Conservation (phyloP, 805 yeast species). For the Pichia phayaonensis region DNA sequence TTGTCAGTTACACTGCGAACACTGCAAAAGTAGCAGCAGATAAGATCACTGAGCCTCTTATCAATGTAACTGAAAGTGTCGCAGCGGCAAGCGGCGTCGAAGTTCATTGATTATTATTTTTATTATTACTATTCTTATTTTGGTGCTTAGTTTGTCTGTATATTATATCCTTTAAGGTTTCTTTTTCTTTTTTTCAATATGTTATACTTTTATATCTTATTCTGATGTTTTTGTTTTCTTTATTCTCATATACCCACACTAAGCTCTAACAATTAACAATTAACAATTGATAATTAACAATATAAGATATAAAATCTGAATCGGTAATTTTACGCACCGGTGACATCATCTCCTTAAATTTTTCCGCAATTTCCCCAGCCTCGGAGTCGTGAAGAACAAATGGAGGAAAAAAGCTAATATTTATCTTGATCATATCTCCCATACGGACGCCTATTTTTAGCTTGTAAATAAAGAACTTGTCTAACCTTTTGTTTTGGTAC, state of each 20-base stretch:
- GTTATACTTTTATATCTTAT: background rate
- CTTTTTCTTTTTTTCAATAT: background rate
- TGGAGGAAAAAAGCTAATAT: too few relatives aligned
- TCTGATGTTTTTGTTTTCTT: background rate
- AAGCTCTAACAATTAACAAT: background rate
- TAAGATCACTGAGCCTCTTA: background rate
- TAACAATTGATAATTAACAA: too few relatives aligned
- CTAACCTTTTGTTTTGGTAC: background rate
- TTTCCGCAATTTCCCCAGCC: background rate
- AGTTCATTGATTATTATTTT: conserved; percentile 23
- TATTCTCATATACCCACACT: background rate
- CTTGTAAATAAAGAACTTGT: too few relatives aligned
- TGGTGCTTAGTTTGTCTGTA: background rate
- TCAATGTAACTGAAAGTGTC: background rate
- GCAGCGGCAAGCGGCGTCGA: conserved; percentile 14
- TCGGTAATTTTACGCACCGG: background rate
- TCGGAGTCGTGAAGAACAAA: background rate
- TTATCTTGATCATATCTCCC: too few relatives aligned
- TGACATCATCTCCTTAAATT: background rate
- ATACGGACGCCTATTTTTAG: too few relatives aligned
- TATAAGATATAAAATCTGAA: too few relatives aligned
- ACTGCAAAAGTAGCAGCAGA: background rate
- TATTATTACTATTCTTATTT: background rate
- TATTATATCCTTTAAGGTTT: background rate
- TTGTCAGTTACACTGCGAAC: conserved; percentile 14